Conservation (phyloP, 1,284 basidiomycete genomes). For the Cryptococcus hybrid region DNA sequence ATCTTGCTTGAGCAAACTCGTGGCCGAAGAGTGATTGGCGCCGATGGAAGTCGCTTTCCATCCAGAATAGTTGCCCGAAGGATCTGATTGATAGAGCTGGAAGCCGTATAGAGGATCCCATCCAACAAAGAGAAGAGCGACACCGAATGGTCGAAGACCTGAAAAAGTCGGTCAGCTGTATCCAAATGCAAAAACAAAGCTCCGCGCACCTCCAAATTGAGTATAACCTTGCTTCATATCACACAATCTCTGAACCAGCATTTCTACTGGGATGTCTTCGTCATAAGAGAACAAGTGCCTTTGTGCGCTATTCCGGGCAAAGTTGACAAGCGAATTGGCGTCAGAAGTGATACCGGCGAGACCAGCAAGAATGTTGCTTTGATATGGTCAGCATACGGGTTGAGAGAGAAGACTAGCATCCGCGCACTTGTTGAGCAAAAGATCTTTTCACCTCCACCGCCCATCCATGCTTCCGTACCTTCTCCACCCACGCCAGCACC, state of each 20-base stretch:
- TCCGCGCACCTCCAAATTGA: constrained; percentile 79
- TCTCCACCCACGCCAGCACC: constrained; percentile 69
- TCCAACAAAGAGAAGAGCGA: constrained; percentile 93
- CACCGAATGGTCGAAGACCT: constrained; percentile 97
- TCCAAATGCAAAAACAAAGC: background rate
- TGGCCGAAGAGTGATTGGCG: constrained; percentile 77
- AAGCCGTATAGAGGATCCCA: constrained; percentile 95
- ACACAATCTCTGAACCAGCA: constrained; percentile 89
- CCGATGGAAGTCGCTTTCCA: constrained; percentile 99
- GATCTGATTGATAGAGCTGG: constrained; percentile 98
- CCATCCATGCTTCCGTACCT: constrained; percentile 54
- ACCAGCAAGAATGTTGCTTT: constrained; percentile 89
- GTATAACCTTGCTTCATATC: constrained; percentile 99
- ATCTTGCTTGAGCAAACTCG: constrained; percentile 85
- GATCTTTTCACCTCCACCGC: constrained; percentile 96
- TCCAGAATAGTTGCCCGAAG: constrained; percentile 96
- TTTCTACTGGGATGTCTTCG: constrained; percentile 96
- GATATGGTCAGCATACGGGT: constrained; percentile 2
- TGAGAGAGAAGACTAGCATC: background rate
- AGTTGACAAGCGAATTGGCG: constrained; percentile 97
- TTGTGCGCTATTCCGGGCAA: constrained; percentile 86
- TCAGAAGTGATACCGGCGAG: constrained; percentile 96
- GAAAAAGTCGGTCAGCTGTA: background rate
- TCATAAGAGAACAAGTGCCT: constrained; percentile 85
- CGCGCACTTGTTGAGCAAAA: constrained; percentile 78